These are phyloP conservation scores for Gnomoniopsis sp. DNA, from an alignment of 2,329 filamentous ascomycete genomes.

Conservation along the genomic window DNA sequence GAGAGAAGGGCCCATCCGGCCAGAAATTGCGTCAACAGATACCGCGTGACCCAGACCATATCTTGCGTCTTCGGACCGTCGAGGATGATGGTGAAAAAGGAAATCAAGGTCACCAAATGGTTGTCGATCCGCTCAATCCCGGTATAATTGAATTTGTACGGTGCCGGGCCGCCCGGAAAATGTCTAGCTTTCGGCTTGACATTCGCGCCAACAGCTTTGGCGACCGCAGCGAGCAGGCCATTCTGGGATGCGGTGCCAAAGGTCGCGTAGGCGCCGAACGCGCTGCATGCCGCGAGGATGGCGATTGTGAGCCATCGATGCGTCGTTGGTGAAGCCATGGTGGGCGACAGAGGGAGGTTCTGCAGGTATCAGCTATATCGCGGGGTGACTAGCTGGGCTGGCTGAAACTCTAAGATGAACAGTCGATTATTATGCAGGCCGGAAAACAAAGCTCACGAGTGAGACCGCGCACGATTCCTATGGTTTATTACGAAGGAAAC, in stretches of 20 bases:
- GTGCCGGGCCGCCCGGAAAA: conserved; percentile 13
- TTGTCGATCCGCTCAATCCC: conserved; percentile 15
- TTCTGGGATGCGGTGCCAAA: background rate
- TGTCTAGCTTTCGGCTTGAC: background rate
- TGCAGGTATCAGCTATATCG: background rate
- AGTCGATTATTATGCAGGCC: too few relatives aligned
- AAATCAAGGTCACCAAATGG: conserved; percentile 2
- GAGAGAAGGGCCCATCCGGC: conserved; percentile 18
- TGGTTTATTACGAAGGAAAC: too few relatives aligned
- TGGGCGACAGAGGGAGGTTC: background rate
- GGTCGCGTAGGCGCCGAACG: conserved; percentile 15
- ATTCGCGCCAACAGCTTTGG: background rate
- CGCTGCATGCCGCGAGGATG: conserved; percentile 7
- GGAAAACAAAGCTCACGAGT: too few relatives aligned
- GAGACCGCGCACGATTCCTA: too few relatives aligned
- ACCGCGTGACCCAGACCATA: conserved; percentile 14
- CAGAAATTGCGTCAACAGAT: conserved; percentile 18
- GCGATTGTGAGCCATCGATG: background rate
- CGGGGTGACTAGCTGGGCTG: background rate
- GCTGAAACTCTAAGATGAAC: background rate
- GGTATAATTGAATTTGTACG: conserved; percentile 14
- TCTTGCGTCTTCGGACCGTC: conserved; percentile 17
- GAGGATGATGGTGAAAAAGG: conserved; percentile 17
- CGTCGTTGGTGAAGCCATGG: background rate
- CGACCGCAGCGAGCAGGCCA: conserved; percentile 6